Base-by-base conservation (phyloP, 257 asterid genomes). In the Catharanthus roseus region DNA sequence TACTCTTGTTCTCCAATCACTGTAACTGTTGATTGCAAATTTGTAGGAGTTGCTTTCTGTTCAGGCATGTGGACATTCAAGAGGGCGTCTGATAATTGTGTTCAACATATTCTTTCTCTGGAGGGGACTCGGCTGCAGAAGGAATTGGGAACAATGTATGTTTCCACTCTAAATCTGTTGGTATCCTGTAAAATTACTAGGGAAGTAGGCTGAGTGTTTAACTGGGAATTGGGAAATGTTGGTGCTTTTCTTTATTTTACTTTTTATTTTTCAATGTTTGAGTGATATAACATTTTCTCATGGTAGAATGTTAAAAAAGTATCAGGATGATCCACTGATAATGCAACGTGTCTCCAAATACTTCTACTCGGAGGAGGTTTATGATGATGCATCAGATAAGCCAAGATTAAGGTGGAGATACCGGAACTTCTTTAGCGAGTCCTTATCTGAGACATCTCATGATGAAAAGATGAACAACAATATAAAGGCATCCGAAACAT, bases 101-200 rank as follows among this genome's bases (percentile, higher is more conserved):
- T 76, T 65, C 89, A 87, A 15, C 82, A 70, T 65, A 57, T 89
- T 79, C 89, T 90, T 78, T 84, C 96, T 44, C 74, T 87, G 83
- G 84, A 87, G 65, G 97, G 97, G 79, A 93, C 86, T 74, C 85
- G 89, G 57, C 68, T 93, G 65, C 96, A 93, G 82, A 77, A 61
- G 73, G 96, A 84, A 76, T 65, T 93, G 74, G 93, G 87, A 55
- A 72, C 47, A 69, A 61, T 85, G 98, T 93, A 84, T 54, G 92
- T 82, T 80, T 68, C 75, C 68, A 47, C 69, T 21, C 60, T 33
- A 64, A n/a, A 29, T 64, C 66, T 38, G 5, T 75, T 21, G 23
- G 49, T 67, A 10, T 58, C 34, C 50, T 13, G 36, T 11, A 13
- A 7, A 34, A 3, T 36, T 71, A 5, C 53, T 31, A 13, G 15